A percentile compares a stretch with the other conserved stretches of the same genome.
phyloP scores from a whole-genome alignment of 768 basidiomycete genomes.

The Boletus subcaerulescens region DNA sequence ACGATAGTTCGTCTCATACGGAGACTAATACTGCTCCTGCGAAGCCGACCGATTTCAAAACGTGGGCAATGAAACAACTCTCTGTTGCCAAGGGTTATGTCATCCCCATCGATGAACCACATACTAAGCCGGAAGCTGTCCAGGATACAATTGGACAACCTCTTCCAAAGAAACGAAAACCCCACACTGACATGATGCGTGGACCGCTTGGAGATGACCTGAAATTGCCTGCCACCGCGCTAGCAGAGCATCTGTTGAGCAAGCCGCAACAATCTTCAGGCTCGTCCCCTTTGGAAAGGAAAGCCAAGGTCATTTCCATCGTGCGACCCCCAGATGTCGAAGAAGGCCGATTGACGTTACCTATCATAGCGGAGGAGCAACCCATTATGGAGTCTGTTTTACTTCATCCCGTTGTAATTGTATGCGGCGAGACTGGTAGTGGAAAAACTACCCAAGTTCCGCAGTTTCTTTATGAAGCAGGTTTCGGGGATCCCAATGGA shows the following conservation, averaged over 20 bases:
- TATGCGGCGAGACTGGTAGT: constrained; percentile 92
- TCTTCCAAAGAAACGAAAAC: constrained; percentile 47
- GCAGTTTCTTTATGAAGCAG: constrained; percentile 96
- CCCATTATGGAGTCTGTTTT: constrained; percentile 89
- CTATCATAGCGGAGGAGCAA: constrained; percentile 92
- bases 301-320: constrained; percentile 49
- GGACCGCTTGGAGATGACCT: constrained; percentile 82
- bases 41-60: constrained; percentile 68
- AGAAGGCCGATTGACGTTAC: constrained; percentile 73
- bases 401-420: constrained; percentile 71
- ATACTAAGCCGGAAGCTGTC: constrained; percentile 12
- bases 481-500: constrained; percentile 80
- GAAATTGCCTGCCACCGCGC: constrained; percentile 60
- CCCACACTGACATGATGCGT: constrained; percentile 45
- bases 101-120: constrained; percentile 9
- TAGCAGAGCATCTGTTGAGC: constrained; percentile 45
- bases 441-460: constrained; percentile 99
- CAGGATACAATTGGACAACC: constrained; percentile 7
- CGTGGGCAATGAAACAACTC: constrained; percentile 85
- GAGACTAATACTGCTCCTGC: constrained; percentile 20
- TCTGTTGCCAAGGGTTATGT: constrained; percentile 44
- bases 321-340: constrained; percentile 68
- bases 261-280: background rate
- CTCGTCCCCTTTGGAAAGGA: constrained; percentile 19
- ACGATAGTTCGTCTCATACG: constrained; percentile 15